Evolutionary conservation across 768 basidiomycete species (phyloP), one percentile per base, ranked within the genome.

Genomic region (Suillus subaureus): DNA sequence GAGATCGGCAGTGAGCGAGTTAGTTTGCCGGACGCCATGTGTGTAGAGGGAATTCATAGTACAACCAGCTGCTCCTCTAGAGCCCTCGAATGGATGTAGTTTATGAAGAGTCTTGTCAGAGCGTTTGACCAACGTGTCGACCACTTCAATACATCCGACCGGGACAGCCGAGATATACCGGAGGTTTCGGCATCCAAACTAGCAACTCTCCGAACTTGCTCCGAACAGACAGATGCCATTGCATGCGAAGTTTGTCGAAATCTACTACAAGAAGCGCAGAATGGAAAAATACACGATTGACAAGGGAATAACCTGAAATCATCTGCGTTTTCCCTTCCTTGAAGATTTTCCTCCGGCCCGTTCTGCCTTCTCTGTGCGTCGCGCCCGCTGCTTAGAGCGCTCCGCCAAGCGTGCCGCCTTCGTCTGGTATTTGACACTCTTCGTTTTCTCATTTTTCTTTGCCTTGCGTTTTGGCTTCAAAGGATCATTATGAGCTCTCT

Each of bases 41-140:
- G 94, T 95, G 80, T 97, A 98, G 18, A 98, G 84, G 42, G 94
- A 96, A 79, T 98, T 97, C 96, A 98, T 98, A 45, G 75, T 64
- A n/a, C 67, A 61, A 54, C 52, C 63, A 35, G 63, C 73, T 68
- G 70, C 67, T 40, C 47, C 31, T 42, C 37, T 42, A 39, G 40
- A 31, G 45, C n/a, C 40, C 57, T 58, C 57, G 39, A 28, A 67
- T 42, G 26, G 18, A 56, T 47, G 58, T 39, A 31, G 42, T 61
- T 49, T 28, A 54, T 51, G 61, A 39, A 21, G 52, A 45, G 37
- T 26, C 7, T 42, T 37, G 37, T 49, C 4, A 62, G 18, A n/a
- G 45, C n/a, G 57, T 47, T 45, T 26, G 21, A 40, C n/a, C 60
- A 62, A 62, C 61, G 66, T 61, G 61, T 68, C 37, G 42, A 26